Conservation (phyloP, 345 rosid genomes). For the Salix dunnii region DNA sequence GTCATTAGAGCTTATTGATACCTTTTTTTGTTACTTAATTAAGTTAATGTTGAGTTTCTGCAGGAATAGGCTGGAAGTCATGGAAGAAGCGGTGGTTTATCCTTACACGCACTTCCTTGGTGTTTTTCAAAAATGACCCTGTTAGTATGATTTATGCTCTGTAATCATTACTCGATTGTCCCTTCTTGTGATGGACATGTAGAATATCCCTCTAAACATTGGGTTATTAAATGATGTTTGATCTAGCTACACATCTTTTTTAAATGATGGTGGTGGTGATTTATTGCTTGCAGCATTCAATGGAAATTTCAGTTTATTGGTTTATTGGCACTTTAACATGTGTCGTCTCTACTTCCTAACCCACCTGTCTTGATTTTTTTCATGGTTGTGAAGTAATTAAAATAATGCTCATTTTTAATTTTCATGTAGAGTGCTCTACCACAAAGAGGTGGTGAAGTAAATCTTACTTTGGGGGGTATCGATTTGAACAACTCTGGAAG, state of each 20-base stretch:
- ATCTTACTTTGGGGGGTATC: conserved; percentile 90
- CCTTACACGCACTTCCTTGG: conserved; percentile 94
- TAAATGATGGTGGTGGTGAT: background rate
- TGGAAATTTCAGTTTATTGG: background rate
- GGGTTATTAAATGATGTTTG: background rate
- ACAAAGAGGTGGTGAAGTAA: conserved; percentile 93
- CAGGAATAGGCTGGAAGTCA: conserved; percentile 98
- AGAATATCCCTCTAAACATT: background rate
- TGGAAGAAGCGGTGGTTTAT: conserved; percentile 99
- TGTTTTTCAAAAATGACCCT: conserved; percentile 95
- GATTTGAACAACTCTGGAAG: conserved; percentile 98
- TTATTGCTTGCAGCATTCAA: background rate
- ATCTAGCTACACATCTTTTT: background rate
- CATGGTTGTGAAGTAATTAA: background rate
- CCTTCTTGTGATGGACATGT: background rate
- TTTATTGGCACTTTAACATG: background rate
- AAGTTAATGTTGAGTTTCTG: conserved; percentile 20
- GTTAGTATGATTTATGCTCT: conserved; percentile 47
- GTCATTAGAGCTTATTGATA: background rate
- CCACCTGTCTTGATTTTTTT: background rate
- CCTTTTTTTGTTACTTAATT: background rate
- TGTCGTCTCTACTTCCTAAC: background rate
- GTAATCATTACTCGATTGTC: background rate
- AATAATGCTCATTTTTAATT: conserved; percentile 6
- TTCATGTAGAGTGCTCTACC: conserved; percentile 76